These are phyloP conservation scores for Bonia amplexicaulis DNA, from an alignment of 176 grass and related monocot genomes.

Conservation along the genomic window DNA sequence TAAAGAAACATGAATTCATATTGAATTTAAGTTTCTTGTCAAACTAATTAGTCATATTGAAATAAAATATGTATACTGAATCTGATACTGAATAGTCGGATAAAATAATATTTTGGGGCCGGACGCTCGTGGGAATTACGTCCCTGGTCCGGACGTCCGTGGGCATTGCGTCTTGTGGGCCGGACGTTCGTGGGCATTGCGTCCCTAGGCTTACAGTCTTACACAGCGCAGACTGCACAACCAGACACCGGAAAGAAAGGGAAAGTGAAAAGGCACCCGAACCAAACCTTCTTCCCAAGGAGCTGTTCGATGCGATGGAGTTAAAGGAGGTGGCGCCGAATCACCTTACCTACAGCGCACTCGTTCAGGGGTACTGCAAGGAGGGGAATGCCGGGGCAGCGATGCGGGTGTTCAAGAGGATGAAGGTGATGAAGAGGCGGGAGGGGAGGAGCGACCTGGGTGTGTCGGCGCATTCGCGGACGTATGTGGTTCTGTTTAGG, in stretches of 20 bases:
- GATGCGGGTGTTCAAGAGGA: constrained; percentile 64
- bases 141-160: background rate
- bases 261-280: background rate
- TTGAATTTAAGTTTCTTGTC: too few species aligned
- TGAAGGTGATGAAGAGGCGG: constrained; percentile 71
- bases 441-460: constrained; percentile 60
- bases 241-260: background rate
- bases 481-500: constrained; percentile 54
- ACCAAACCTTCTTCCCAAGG: constrained; percentile 28
- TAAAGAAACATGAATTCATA: too few species aligned
- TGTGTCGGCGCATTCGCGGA: constrained; percentile 45
- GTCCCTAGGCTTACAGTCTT: background rate
- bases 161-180: background rate
- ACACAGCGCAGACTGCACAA: too few species aligned
- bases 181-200: too few species aligned
- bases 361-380: constrained; percentile 75
- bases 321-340: constrained; percentile 57
- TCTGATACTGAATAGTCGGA: too few species aligned
- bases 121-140: background rate
- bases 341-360: constrained; percentile 51
- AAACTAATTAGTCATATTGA: too few species aligned
- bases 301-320: constrained; percentile 72
- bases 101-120: too few species aligned
- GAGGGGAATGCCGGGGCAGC: constrained; percentile 48
- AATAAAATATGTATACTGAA: too few species aligned